Conservation (phyloP, 2,329 filamentous ascomycete species). For the Aspergillus sp. region DNA sequence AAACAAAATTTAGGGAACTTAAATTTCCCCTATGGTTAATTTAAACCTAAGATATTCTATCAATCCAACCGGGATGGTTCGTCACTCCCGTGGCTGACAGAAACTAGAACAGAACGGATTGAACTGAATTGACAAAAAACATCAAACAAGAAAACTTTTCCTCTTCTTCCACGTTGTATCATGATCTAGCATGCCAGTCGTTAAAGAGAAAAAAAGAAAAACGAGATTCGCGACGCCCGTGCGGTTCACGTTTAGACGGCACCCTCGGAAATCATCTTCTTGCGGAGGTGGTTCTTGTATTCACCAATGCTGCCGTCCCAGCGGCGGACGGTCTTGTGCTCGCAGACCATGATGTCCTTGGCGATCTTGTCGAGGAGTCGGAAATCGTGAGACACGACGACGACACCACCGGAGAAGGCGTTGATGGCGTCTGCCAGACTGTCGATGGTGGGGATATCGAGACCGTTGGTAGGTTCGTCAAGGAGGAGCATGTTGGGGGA, state of each 20-base stretch:
- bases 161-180: conserved; percentile 18
- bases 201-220: conserved; percentile 17
- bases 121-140: neutral
- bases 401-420: conserved; percentile 91
- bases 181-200: conserved; percentile 34
- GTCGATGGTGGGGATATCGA: conserved; percentile 98
- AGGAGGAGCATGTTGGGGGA: conserved; percentile 95
- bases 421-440: conserved; percentile 97
- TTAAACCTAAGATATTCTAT: neutral
- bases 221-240: neutral
- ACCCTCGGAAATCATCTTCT: conserved; percentile 94
- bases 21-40: neutral
- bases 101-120: neutral
- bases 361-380: conserved; percentile 98
- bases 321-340: conserved; percentile 87
- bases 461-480: conserved; percentile 98
- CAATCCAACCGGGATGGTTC: conserved; percentile 20
- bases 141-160: conserved; percentile 21
- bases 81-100: conserved; percentile 16
- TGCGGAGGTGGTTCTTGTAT: conserved; percentile 98
- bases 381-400: conserved; percentile 99
- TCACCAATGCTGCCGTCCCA: conserved; percentile 89
- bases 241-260: conserved; percentile 63
- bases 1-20: conserved; percentile 11
- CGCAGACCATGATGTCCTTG: conserved; percentile 99